Evolutionary conservation across 2,329 filamentous ascomycete species (phyloP).

Genomic region (Ophiostoma fasciatum): DNA sequence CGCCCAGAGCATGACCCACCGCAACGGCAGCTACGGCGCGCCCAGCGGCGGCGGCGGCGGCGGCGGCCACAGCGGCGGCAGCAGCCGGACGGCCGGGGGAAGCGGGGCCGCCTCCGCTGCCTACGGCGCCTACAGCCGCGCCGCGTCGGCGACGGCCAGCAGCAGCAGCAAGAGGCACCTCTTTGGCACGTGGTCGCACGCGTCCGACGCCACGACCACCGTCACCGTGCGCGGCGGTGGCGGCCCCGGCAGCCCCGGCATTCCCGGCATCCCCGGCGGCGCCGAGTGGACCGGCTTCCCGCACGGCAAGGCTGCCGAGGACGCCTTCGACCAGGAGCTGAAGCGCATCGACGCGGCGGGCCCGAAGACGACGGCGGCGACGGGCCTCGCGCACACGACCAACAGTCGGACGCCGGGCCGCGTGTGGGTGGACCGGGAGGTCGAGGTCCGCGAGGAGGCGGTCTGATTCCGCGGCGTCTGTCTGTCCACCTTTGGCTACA

Average conservation of each 20-base stretch:
- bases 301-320: conserved; percentile 1
- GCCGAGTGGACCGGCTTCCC: too few species aligned
- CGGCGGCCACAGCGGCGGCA: conserved; percentile 1
- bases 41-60: neutral
- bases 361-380: neutral
- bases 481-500: too few species aligned
- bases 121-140: conserved; percentile 3
- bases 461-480: too few species aligned
- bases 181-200: conserved; percentile 5
- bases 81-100: neutral
- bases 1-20: conserved; percentile 27
- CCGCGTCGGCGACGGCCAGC: neutral
- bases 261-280: too few species aligned
- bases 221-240: conserved; percentile 1
- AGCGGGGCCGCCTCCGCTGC: neutral
- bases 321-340: conserved; percentile 14
- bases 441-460: conserved; percentile 8
- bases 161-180: conserved; percentile 1
- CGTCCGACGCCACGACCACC: conserved; percentile 4
- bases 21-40: neutral
- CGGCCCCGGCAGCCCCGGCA: too few species aligned
- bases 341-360: conserved; percentile 11
- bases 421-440: conserved; percentile 12
- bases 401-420: neutral
- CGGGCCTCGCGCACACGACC: neutral